Evolutionary conservation across 495 filamentous ascomycete species (phyloP).

Genomic region (Aspergillus nidulans): DNA sequence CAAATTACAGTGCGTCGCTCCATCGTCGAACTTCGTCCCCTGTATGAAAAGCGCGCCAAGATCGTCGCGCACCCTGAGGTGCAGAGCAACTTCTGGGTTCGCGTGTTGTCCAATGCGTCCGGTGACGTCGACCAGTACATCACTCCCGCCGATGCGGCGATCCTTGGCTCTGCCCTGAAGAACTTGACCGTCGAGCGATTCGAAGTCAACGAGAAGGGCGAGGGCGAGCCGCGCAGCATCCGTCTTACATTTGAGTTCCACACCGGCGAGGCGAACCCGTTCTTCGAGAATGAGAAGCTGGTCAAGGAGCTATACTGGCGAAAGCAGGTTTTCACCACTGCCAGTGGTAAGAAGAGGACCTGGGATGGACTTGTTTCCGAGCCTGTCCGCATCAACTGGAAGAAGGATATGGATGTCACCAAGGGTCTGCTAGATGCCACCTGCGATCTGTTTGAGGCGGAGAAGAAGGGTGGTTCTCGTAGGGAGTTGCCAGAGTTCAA

Average conservation of each 20-base stretch:
- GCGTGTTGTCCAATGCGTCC: slow-evolving; percentile 80
- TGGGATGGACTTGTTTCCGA: slow-evolving; percentile 74
- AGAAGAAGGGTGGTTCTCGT: slow-evolving; percentile 46
- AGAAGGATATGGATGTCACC: slow-evolving; percentile 76
- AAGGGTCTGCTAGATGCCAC: slow-evolving; percentile 71
- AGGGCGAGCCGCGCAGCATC: slow-evolving; percentile 47
- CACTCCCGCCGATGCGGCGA: slow-evolving; percentile 65
- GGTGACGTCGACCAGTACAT: slow-evolving; percentile 80
- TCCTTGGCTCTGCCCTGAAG: slow-evolving; percentile 59
- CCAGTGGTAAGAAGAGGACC: slow-evolving; percentile 47
- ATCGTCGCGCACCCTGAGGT: slow-evolving; percentile 58
- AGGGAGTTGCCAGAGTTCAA: slow-evolving; percentile 47
- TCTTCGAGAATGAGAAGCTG: slow-evolving; percentile 67
- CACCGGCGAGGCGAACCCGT: slow-evolving; percentile 57
- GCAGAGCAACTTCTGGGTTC: slow-evolving; percentile 73
- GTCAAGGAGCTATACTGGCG: slow-evolving; percentile 90
- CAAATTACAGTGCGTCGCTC: slow-evolving; percentile 32
- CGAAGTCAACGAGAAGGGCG: slow-evolving; percentile 59
- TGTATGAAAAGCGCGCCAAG: slow-evolving; percentile 69
- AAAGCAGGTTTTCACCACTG: slow-evolving; percentile 35
- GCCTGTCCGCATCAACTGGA: slow-evolving; percentile 86
- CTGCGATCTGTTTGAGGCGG: slow-evolving; percentile 61
- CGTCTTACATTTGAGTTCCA: slow-evolving; percentile 43
- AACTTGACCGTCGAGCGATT: slow-evolving; percentile 67
- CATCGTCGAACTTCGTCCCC: slow-evolving; percentile 41